These are phyloP conservation scores for Tremella mesenterica DNA, from an alignment of 768 basidiomycete species.

Conservation along the genomic window DNA sequence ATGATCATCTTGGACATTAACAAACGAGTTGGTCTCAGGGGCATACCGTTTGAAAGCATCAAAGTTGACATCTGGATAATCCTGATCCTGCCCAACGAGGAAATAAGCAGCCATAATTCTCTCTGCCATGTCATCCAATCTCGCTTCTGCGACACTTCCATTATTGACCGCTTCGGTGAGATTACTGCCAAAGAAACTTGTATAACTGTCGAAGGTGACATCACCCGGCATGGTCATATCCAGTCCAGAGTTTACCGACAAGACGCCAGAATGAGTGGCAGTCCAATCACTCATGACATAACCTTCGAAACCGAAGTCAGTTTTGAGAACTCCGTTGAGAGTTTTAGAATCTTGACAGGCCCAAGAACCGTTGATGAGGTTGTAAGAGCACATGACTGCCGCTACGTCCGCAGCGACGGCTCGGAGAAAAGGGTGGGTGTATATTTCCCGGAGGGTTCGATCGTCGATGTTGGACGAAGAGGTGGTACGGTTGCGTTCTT, in stretches of 20 bases:
- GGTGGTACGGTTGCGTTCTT: constrained; percentile 46
- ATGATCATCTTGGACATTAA: constrained; percentile 61
- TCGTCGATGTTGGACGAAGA: constrained; percentile 63
- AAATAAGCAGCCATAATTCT: constrained; percentile 55
- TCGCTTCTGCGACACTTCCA: constrained; percentile 54
- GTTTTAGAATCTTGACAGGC: constrained; percentile 42
- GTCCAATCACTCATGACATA: constrained; percentile 43
- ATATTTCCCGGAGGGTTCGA: constrained; percentile 52
- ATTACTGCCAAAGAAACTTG: constrained; percentile 56
- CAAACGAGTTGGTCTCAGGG: constrained; percentile 40
- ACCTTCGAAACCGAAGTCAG: constrained; percentile 45
- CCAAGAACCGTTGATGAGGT: constrained; percentile 43
- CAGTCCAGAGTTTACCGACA: constrained; percentile 28
- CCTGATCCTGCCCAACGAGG: constrained; percentile 41
- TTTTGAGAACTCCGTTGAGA: constrained; percentile 44
- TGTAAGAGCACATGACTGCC: constrained; percentile 49
- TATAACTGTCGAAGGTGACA: constrained; percentile 29
- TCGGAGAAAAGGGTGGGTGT: constrained; percentile 47
- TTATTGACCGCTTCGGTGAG: constrained; percentile 62
- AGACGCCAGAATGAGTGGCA: constrained; percentile 36
- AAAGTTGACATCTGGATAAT: constrained; percentile 64
- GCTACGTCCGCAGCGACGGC: constrained; percentile 60
- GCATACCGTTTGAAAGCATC: constrained; percentile 46
- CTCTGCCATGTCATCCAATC: constrained; percentile 57
- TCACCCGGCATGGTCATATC: constrained; percentile 48